Evolutionary conservation across 495 filamentous ascomycete species (phyloP).

Genomic region (Lasiosphaeria hispida): DNA sequence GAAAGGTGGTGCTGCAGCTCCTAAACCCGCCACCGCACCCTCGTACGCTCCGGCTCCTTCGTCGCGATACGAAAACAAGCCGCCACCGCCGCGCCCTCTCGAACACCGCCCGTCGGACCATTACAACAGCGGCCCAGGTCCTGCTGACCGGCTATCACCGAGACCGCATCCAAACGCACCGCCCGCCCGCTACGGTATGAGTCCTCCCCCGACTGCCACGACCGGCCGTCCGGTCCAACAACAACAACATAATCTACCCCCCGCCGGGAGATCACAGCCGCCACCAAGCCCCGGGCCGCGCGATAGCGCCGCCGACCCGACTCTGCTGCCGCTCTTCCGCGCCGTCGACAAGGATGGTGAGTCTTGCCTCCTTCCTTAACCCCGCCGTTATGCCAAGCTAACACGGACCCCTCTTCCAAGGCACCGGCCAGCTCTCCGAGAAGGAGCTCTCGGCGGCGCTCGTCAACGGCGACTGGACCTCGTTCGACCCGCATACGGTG

Average conservation of each 20-base stretch:
- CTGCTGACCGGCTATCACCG: conserved; percentile 12
- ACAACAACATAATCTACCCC: conserved; percentile 43
- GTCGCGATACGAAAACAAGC: conserved; percentile 42
- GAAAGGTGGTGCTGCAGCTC: conserved; percentile 31
- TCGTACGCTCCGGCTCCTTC: conserved; percentile 17
- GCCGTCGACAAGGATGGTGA: conserved; percentile 82
- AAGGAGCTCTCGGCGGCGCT: conserved; percentile 85
- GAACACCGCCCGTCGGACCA: conserved; percentile 28
- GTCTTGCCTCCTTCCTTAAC: conserved; percentile 14
- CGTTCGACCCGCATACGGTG: conserved; percentile 94
- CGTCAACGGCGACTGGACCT: conserved; percentile 92
- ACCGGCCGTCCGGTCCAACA: conserved; percentile 42
- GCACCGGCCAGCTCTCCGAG: conserved; percentile 80
- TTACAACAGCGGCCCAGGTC: conserved; percentile 6
- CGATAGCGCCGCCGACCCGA: conserved; percentile 63
- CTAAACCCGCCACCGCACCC: conserved; percentile 11
- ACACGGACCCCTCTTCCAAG: conserved; percentile 33
- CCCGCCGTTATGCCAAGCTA: not conserved
- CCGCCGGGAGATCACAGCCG: conserved; percentile 54
- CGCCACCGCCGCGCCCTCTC: conserved; percentile 33
- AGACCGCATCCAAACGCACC: conserved; percentile 3
- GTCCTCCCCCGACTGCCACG: conserved; percentile 31
- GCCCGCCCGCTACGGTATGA: conserved; percentile 26
- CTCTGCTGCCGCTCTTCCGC: conserved; percentile 81
- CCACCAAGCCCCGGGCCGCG: conserved; percentile 62